Evolutionary conservation across 345 rosid genomes (phyloP).

Genomic region (Luvunga scandens): DNA sequence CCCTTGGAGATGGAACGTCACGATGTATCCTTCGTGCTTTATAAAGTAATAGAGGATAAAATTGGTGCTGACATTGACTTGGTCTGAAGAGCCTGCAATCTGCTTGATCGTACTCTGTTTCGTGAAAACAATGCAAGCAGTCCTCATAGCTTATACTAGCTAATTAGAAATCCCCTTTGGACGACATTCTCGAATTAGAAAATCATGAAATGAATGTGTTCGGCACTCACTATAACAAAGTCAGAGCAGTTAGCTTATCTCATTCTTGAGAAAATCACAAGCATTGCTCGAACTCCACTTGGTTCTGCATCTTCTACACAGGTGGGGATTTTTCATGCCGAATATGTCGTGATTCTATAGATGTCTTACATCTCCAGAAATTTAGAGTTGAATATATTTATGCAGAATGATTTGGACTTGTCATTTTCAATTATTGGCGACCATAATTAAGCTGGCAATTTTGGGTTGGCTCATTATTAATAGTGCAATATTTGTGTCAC

Average conservation of each 20-base stretch:
- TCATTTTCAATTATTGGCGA: not conserved
- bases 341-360: not conserved
- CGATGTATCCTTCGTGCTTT: slow-evolving; percentile 27
- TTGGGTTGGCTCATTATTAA: no score
- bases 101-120: not conserved
- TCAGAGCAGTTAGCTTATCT: no score
- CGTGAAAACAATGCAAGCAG: not conserved
- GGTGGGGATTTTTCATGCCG: not conserved
- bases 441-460: not conserved
- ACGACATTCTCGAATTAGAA: not conserved
- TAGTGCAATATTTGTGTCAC: no score
- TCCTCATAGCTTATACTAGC: not conserved
- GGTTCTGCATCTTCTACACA: not conserved
- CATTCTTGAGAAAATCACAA: no score
- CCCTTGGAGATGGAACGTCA: slow-evolving; percentile 33
- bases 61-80: slow-evolving; percentile 25
- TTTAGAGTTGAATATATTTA: no score
- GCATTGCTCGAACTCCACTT: not conserved
- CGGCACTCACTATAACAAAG: not conserved
- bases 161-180: no score
- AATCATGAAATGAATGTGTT: not conserved
- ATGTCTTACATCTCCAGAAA: no score
- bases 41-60: slow-evolving; percentile 23
- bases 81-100: slow-evolving; percentile 17
- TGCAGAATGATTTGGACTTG: not conserved